Conservation (phyloP, 2,329 filamentous ascomycete species). For the Lachnellula arida region DNA sequence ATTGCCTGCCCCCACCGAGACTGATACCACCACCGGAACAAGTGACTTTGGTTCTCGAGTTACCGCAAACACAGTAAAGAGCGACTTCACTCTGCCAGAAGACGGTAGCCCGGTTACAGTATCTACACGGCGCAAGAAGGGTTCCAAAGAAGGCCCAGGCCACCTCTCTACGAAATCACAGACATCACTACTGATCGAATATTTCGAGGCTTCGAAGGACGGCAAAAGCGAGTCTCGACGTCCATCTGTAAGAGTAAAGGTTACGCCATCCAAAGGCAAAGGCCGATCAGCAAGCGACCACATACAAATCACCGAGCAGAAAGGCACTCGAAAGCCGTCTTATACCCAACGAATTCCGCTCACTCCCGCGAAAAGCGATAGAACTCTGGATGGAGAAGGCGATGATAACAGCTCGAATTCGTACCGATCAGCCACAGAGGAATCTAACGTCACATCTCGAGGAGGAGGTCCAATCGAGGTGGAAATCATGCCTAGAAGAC, state of each 20-base stretch:
- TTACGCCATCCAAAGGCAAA: constrained; percentile 54
- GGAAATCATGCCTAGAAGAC: constrained; percentile 64
- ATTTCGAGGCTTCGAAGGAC: constrained; percentile 64
- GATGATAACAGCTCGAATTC: constrained; percentile 67
- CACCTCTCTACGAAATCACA: constrained; percentile 56
- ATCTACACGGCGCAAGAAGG: constrained; percentile 65
- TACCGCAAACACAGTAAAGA: constrained; percentile 63
- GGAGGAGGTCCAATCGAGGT: constrained; percentile 75
- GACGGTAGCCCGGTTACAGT: constrained; percentile 92
- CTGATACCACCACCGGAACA: constrained; percentile 52
- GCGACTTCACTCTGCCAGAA: constrained; percentile 73
- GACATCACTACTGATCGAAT: constrained; percentile 70
- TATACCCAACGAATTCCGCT: constrained; percentile 66
- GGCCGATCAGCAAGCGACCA: constrained; percentile 57
- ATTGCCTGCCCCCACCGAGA: constrained; percentile 75
- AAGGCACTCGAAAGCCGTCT: constrained; percentile 65
- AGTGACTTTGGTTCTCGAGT: constrained; percentile 61
- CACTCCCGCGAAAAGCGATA: constrained; percentile 37
- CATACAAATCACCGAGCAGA: constrained; percentile 81
- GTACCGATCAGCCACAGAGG: constrained; percentile 73
- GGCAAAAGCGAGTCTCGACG: constrained; percentile 49
- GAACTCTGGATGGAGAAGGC: constrained; percentile 43
- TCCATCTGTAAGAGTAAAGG: constrained; percentile 67
- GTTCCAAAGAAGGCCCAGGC: constrained; percentile 44
- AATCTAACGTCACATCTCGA: constrained; percentile 66